Evolutionary conservation across 352 stramenopile species (phyloP).

Genomic region (Phytophthora cactorum): DNA sequence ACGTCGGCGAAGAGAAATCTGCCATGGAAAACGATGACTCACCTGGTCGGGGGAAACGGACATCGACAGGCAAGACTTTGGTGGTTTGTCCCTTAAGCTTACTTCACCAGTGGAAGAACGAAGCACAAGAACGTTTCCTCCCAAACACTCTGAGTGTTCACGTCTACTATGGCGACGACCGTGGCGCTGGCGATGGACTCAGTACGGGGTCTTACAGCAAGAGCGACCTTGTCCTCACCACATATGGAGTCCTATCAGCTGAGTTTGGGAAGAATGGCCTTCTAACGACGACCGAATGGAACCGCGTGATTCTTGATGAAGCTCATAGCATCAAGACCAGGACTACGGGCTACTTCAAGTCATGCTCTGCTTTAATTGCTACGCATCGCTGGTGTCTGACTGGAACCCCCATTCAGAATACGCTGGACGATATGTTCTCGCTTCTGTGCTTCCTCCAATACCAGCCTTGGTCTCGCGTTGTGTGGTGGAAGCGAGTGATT

Average conservation of each 20-base stretch:
- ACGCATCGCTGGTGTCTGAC: constrained; percentile 91
- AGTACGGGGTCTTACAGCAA: constrained; percentile 24
- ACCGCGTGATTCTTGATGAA: constrained; percentile 92
- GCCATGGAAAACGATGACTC: constrained; percentile 1
- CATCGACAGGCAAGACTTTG: constrained; percentile 62
- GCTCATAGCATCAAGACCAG: constrained; percentile 93
- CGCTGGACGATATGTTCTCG: constrained; percentile 87
- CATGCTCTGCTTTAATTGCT: constrained; percentile 58
- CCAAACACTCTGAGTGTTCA: constrained; percentile 56
- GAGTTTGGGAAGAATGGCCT: constrained; percentile 64
- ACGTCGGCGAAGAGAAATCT: constrained; percentile 28
- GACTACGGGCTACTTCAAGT: constrained; percentile 71
- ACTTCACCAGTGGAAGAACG: constrained; percentile 89
- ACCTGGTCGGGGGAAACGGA: constrained; percentile 7
- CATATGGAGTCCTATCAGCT: constrained; percentile 80
- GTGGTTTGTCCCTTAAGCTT: constrained; percentile 89
- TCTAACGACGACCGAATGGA: constrained; percentile 61
- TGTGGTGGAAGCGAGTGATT: constrained; percentile 89
- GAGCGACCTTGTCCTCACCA: constrained; percentile 84
- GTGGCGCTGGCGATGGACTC: constrained; percentile 21
- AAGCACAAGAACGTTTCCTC: constrained; percentile 73
- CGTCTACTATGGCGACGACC: constrained; percentile 82
- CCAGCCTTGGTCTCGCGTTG: constrained; percentile 81
- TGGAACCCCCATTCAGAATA: constrained; percentile 91
- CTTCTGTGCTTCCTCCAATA: constrained; percentile 87